Evolutionary conservation across 75 land plant genomes (phyloP), one percentile per base, ranked within the genome.

Genomic region (Cryptomeria japonica): DNA sequence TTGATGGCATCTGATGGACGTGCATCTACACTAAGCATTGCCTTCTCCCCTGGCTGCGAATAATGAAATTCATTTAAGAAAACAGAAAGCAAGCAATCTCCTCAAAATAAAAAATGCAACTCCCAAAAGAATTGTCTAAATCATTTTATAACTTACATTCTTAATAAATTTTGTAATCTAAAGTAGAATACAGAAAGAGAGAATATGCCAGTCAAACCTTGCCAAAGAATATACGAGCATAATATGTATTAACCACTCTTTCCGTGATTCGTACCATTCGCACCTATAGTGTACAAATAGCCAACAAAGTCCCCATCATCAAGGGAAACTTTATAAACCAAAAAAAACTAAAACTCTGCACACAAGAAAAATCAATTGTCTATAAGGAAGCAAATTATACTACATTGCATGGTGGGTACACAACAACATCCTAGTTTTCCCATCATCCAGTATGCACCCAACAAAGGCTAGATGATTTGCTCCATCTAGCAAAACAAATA

Each of bases 1-100:
- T 94, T 95, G 87, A 95, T 92, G 83, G 98, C 98, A 91, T 96
- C 98, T 42, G 98, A 95, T 47, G 98, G 98, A 12, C 97, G 92
- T 28, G 95, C 92, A 91, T 96, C 98, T 61, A 96, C 91, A 91
- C 91, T 92, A 34, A 93, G 37, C 61, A 90, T 85, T 32, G 87
- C 89, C 39, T 90, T 89, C 56, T 93, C 93, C 84, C 92, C 95
- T 28, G 92, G 86, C 95, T 95, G 90, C 86, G 89, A 8, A 90
- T 44, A 49, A 42, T 68, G 86, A 32, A 42, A 44, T 38, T 89
- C 16, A 36, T 56, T 19, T 61, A 6, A 47, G 37, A 83, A 55
- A 51, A 75, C 83, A 47, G 44, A 73, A 37, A 46, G 25, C 16
- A 31, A 31, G 72, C 28, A 47, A 38, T 38, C 28, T 25, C 82